Evolutionary conservation across 805 yeast genomes (phyloP), one percentile per base, ranked within the genome.

Genomic region (Nakazawaea molendinolei): DNA sequence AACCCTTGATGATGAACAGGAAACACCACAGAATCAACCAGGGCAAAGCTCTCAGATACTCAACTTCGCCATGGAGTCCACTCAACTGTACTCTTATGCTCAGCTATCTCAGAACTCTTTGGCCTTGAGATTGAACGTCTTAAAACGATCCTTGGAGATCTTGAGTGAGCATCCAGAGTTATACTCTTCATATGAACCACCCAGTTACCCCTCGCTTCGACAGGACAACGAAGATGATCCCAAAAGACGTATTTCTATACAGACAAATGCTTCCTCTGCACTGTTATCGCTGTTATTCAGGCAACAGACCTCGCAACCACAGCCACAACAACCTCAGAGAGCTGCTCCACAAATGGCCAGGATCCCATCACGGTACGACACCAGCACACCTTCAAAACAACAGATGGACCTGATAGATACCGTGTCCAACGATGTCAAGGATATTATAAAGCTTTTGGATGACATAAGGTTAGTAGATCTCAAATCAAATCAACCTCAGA

Each of bases 61-160:
- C 26, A 70, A 67, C 43, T 80, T 85, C 50, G 86, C 90, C 5
- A 75, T 77, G 18, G 87, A 82, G 46, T 82, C 92, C 9, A 74
- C 92, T 1, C 89, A 83, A 52, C 82, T 94, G 2, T 86, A 82
- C 51, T 84, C 95, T 0, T 86, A 86, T 53, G 86, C 92, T 3
- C 84, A 82, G 36, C 60, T 85, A 38, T 79, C 90, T 1, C 92
- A 89, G 8, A 82, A 83, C 51, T 80, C 94, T 1, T 56, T 86
- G 38, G 85, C 92, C 0, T 71, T 84, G 32, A 63, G 95, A 38
- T 58, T 86, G 42, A 78, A 78, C 38, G 87, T 84, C 12, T 61
- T 86, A 47, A 83, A 79, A 50, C 61, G 92, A 45, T 81, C 94
- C 5, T 57, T 86, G 36, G 86, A 85, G 52, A 80, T 85, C 28